Conservation (phyloP, 176 grass and related monocot species). For the Neostapfia colusana region DNA sequence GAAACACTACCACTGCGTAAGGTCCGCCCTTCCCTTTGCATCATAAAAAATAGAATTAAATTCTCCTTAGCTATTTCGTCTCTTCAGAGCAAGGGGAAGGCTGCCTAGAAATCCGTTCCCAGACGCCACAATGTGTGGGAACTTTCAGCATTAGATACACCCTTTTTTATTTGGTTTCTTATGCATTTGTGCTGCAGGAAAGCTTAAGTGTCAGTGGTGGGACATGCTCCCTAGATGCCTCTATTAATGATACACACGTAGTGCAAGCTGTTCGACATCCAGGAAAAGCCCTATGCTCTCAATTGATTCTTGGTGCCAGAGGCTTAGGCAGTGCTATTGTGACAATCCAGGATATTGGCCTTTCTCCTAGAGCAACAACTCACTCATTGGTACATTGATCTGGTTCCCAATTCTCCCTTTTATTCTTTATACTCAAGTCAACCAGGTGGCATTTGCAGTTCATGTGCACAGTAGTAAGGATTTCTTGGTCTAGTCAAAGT, state of each 20-base stretch:
- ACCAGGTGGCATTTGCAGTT: slow-evolving; percentile 13
- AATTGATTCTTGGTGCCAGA: slow-evolving; percentile 76
- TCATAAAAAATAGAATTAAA: slow-evolving; percentile 15
- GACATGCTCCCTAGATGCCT: slow-evolving; percentile 86
- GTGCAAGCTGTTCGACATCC: slow-evolving; percentile 65
- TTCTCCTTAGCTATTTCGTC: slow-evolving; percentile 29
- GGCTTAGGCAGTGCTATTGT: slow-evolving; percentile 67
- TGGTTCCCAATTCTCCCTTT: slow-evolving; percentile 18
- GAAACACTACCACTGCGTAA: too few relatives aligned
- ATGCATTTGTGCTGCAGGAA: slow-evolving; percentile 58
- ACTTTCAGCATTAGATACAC: too few relatives aligned
- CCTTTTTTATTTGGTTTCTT: slow-evolving; percentile 24
- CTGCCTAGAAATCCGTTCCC: too few relatives aligned
- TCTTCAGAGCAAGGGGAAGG: background rate
- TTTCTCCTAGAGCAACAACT: slow-evolving; percentile 70
- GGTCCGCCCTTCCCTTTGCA: too few relatives aligned
- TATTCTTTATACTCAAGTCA: slow-evolving; percentile 19
- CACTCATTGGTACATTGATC: slow-evolving; percentile 62
- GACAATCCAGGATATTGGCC: slow-evolving; percentile 83
- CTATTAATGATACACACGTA: slow-evolving; percentile 82
- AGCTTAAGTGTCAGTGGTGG: slow-evolving; percentile 83
- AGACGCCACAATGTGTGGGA: too few relatives aligned
- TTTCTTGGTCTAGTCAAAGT: background rate
- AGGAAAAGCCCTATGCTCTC: slow-evolving; percentile 63
- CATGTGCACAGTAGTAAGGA: background rate